phyloP scores from a whole-genome alignment of 225 moss, liverwort and hornwort genomes.

The Polytrichum formosum region DNA sequence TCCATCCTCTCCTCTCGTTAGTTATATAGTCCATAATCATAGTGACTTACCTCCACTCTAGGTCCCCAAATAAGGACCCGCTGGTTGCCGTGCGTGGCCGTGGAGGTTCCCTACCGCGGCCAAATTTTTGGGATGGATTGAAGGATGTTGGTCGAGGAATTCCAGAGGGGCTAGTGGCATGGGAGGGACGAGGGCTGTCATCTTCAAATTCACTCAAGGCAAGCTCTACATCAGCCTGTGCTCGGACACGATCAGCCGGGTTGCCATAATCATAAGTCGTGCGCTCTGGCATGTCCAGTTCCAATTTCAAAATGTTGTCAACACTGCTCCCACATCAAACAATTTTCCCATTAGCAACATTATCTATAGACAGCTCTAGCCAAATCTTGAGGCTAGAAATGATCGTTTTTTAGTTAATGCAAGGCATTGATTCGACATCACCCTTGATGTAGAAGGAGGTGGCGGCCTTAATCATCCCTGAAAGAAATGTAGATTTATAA shows the following conservation, averaged over 20 bases:
- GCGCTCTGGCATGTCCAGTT: constrained; percentile 75
- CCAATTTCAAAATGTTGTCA: constrained; percentile 88
- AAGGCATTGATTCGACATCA: not conserved
- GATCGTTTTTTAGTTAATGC: not conserved
- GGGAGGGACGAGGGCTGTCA: constrained; percentile 56
- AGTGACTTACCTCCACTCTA: too few relatives aligned
- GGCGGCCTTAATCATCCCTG: too few relatives aligned
- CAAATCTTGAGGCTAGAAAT: not conserved
- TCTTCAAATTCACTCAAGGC: constrained; percentile 69
- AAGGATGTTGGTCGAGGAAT: constrained; percentile 34
- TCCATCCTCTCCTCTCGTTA: too few relatives aligned
- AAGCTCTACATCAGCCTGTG: constrained; percentile 52
- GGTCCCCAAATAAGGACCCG: constrained; percentile 10
- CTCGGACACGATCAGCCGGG: constrained; percentile 37
- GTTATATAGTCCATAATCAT: too few relatives aligned
- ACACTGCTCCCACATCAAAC: constrained; percentile 45
- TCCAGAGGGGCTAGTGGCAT: constrained; percentile 52
- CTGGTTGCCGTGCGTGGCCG: constrained; percentile 43
- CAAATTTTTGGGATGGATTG: constrained; percentile 42
- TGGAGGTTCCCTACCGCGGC: constrained; percentile 64
- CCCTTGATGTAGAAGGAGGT: too few relatives aligned
- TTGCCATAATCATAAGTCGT: constrained; percentile 69
- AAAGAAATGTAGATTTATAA: too few relatives aligned
- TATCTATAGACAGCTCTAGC: not conserved
- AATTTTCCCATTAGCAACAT: not conserved